phyloP scores from a whole-genome alignment of 495 filamentous ascomycete genomes.

The Halenospora varia region DNA sequence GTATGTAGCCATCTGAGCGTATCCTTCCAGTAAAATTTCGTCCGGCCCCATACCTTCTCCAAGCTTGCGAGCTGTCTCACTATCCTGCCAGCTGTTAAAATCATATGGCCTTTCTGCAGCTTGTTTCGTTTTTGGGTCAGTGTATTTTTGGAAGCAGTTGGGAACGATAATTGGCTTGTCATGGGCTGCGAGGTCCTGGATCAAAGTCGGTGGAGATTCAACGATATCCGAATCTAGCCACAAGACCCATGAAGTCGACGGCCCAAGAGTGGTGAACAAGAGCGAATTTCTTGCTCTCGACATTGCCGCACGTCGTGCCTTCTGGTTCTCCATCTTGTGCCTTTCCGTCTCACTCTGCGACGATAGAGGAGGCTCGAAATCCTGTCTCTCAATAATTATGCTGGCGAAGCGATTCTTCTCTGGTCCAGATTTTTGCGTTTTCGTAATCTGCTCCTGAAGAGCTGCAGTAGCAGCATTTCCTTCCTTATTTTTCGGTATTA shows the following conservation, averaged over 20 bases:
- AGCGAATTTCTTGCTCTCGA: constrained; percentile 87
- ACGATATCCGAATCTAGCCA: constrained; percentile 94
- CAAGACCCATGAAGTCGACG: constrained; percentile 90
- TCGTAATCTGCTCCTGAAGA: constrained; percentile 77
- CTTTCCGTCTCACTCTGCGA: constrained; percentile 85
- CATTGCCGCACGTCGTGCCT: constrained; percentile 83
- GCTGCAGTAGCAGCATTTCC: constrained; percentile 77
- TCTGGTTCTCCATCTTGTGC: constrained; percentile 87
- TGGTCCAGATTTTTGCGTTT: constrained; percentile 71
- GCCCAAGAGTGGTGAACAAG: constrained; percentile 94
- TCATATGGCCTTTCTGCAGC: constrained; percentile 83
- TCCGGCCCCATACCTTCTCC: constrained; percentile 75
- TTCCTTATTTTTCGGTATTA: constrained; percentile 85
- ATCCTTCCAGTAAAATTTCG: constrained; percentile 92
- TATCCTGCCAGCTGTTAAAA: constrained; percentile 96
- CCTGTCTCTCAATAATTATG: constrained; percentile 90
- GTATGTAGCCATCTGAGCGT: constrained; percentile 87
- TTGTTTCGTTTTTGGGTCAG: constrained; percentile 62
- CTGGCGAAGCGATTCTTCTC: constrained; percentile 81
- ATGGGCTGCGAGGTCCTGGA: constrained; percentile 87
- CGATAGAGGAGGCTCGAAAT: constrained; percentile 78
- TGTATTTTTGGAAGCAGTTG: constrained; percentile 92
- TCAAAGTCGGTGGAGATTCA: constrained; percentile 79
- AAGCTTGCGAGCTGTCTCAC: constrained; percentile 66
- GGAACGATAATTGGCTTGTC: constrained; percentile 86